Evolutionary conservation across 768 basidiomycete species (phyloP).

Genomic region (Leccinum truebloodii): DNA sequence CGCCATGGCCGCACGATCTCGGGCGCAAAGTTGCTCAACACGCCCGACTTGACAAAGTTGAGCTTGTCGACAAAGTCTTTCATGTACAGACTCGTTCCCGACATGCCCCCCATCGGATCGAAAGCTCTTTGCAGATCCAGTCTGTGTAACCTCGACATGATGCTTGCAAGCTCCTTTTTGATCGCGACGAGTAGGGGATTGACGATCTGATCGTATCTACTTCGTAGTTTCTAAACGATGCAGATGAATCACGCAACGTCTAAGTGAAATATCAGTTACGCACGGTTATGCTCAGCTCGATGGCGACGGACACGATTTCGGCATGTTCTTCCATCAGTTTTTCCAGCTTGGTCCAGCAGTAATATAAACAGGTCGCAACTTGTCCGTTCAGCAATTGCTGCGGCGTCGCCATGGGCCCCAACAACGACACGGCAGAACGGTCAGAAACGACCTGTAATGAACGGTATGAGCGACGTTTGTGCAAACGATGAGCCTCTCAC

Average conservation of each 20-base stretch:
- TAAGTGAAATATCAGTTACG: slow-evolving; percentile 13
- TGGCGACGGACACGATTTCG: slow-evolving; percentile 47
- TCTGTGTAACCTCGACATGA: slow-evolving; percentile 77
- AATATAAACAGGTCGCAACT: slow-evolving; percentile 65
- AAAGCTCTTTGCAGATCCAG: slow-evolving; percentile 75
- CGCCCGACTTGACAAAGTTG: slow-evolving; percentile 73
- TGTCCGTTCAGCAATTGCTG: slow-evolving; percentile 79
- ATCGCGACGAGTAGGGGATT: slow-evolving; percentile 68
- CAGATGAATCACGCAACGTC: neutral
- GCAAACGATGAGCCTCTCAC: slow-evolving; percentile 43
- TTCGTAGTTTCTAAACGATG: slow-evolving; percentile 24
- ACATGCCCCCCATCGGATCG: slow-evolving; percentile 59
- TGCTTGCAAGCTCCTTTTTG: slow-evolving; percentile 72
- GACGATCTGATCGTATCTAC: slow-evolving; percentile 54
- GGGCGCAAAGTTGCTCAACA: slow-evolving; percentile 75
- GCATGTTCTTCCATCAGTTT: slow-evolving; percentile 27
- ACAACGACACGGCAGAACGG: slow-evolving; percentile 70
- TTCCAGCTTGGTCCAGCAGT: slow-evolving; percentile 28
- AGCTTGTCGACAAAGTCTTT: slow-evolving; percentile 80
- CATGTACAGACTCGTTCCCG: slow-evolving; percentile 76
- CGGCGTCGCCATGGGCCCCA: slow-evolving; percentile 75
- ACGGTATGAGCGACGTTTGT: neutral
- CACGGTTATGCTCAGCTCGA: slow-evolving; percentile 64
- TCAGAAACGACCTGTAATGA: slow-evolving; percentile 59
- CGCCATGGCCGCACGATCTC: too few relatives aligned